These are phyloP conservation scores for Gossypium trilobum DNA, from an alignment of 441 rosid genomes.

Conservation along the genomic window DNA sequence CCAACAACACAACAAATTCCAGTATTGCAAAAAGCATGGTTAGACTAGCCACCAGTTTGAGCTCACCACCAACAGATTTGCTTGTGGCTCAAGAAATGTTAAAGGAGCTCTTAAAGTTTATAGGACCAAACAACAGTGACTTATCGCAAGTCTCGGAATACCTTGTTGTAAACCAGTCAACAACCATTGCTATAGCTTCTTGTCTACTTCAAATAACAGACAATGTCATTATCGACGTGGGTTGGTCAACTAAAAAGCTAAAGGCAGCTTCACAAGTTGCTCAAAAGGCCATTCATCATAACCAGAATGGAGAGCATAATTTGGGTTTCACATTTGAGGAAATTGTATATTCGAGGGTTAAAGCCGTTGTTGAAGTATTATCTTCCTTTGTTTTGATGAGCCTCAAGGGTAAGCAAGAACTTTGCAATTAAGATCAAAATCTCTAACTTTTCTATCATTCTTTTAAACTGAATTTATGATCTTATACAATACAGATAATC, in stretches of 20 bases:
- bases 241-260: conserved; percentile 54
- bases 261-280: conserved; percentile 32
- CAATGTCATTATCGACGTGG: conserved; percentile 40
- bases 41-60: conserved; percentile 41
- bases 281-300: conserved; percentile 30
- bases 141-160: conserved; percentile 32
- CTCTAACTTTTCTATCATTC: conserved; percentile 3
- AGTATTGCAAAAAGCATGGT: conserved; percentile 42
- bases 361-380: conserved; percentile 45
- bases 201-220: conserved; percentile 50
- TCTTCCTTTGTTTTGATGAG: conserved; percentile 62
- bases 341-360: conserved; percentile 46
- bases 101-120: conserved; percentile 38
- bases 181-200: conserved; percentile 32
- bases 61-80: conserved; percentile 49
- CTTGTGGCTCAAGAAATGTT: conserved; percentile 39
- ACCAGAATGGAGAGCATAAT: conserved; percentile 29
- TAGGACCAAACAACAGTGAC: conserved; percentile 27
- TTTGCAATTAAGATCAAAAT: background rate
- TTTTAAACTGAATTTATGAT: conserved; percentile 7
- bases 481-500: conserved; percentile 41
- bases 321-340: conserved; percentile 39
- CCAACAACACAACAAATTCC: conserved; percentile 31
- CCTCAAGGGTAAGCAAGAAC: conserved; percentile 47
- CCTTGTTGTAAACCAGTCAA: conserved; percentile 43